Evolutionary conservation across 352 stramenopile species (phyloP).

Genomic region (Plasmopara muralis): DNA sequence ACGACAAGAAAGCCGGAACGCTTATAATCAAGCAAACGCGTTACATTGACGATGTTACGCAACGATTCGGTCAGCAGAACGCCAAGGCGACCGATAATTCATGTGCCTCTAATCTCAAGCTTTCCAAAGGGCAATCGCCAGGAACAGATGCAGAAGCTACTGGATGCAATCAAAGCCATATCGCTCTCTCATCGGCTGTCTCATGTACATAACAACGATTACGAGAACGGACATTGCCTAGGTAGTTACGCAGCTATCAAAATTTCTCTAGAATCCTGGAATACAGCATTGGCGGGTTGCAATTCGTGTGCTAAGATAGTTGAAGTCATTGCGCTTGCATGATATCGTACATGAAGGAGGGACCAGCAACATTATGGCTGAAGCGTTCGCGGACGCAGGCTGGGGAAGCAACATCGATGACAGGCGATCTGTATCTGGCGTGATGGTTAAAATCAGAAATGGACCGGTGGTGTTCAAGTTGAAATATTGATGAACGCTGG

Average conservation of each 20-base stretch:
- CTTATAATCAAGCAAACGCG: slow-evolving; percentile 7
- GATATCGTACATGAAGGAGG: background rate
- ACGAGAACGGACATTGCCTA: background rate
- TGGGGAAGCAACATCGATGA: background rate
- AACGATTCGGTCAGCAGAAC: slow-evolving; percentile 11
- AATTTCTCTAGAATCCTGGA: background rate
- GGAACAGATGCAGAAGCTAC: background rate
- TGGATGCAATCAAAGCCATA: background rate
- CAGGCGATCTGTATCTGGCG: background rate
- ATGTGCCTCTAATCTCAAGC: slow-evolving; percentile 3
- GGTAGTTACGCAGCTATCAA: background rate
- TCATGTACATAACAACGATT: background rate
- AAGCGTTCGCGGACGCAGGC: background rate
- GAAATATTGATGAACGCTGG: slow-evolving; percentile 1
- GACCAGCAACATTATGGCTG: background rate
- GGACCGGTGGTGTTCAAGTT: slow-evolving; percentile 13
- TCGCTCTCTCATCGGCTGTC: background rate
- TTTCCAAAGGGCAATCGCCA: background rate
- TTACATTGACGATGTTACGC: background rate
- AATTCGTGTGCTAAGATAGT: background rate
- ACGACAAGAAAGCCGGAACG: background rate
- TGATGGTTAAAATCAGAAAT: slow-evolving; percentile 6
- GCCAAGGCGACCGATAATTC: slow-evolving; percentile 8
- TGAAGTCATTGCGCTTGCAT: background rate
- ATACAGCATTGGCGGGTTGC: background rate